Percentiles rank a stretch among this genome's conserved stretches.
These are phyloP conservation scores for Cercospora sesami DNA, from an alignment of 2,329 filamentous ascomycete species.

Conservation along the genomic window DNA sequence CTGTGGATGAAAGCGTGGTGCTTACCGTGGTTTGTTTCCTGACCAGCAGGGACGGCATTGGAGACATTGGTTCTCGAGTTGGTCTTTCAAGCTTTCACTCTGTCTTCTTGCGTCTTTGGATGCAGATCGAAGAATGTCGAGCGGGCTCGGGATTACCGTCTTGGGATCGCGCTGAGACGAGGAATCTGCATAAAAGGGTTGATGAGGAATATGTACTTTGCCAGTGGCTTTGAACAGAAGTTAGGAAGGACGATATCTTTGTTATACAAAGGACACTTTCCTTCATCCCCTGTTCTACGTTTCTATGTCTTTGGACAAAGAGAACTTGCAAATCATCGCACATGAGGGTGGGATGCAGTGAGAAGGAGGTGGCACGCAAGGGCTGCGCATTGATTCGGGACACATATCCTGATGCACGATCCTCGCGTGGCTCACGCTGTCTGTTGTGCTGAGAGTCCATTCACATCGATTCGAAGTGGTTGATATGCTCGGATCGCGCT, in stretches of 20 bases:
- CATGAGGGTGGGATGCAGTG: too few species aligned
- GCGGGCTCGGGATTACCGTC: not conserved
- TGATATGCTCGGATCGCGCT: too few species aligned
- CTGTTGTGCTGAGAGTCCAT: too few species aligned
- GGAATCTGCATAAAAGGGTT: not conserved
- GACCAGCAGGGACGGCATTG: not conserved
- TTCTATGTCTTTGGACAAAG: too few species aligned
- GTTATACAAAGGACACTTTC: not conserved
- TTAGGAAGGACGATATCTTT: not conserved
- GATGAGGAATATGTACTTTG: not conserved
- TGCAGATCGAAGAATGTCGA: not conserved
- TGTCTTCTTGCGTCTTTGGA: not conserved
- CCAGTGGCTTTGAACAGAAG: not conserved
- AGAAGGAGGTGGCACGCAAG: too few species aligned
- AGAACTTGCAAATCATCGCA: too few species aligned
- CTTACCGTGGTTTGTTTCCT: not conserved
- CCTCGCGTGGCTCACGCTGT: too few species aligned
- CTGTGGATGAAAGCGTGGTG: not conserved
- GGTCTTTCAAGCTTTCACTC: not conserved
- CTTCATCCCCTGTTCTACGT: too few species aligned
- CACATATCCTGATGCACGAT: too few species aligned
- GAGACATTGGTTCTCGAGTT: not conserved
- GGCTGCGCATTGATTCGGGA: too few species aligned
- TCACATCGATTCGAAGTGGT: too few species aligned
- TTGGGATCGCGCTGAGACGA: not conserved